These are phyloP conservation scores for Cucurbita moschata DNA, from an alignment of 306 rosid species.

Conservation along the genomic window DNA sequence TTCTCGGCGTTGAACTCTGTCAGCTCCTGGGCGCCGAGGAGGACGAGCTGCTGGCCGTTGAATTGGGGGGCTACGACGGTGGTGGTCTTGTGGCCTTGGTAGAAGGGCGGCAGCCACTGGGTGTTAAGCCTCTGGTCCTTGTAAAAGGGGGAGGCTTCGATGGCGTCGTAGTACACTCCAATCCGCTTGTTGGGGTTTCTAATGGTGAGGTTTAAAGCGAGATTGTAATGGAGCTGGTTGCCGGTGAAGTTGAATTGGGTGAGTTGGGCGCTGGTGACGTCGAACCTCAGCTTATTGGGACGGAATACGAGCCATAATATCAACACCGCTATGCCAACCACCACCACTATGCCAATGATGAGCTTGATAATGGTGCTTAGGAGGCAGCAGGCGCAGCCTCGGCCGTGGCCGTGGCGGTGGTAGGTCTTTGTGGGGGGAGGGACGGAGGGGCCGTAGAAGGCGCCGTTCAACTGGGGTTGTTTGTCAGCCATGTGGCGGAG, in stretches of 20 bases:
- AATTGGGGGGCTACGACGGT: conserved; percentile 10
- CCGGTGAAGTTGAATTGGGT: conserved; percentile 24
- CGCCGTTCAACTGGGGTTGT: conserved; percentile 2
- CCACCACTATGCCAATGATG: conserved; percentile 1
- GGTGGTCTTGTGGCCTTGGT: conserved; percentile 39
- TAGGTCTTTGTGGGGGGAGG: not conserved
- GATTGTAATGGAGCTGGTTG: conserved; percentile 15
- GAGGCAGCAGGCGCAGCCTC: conserved; percentile 11
- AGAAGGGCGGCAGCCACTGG: conserved; percentile 14
- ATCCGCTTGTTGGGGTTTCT: conserved; percentile 46
- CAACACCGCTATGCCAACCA: not conserved
- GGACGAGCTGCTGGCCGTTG: conserved; percentile 14
- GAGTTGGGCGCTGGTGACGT: conserved; percentile 35
- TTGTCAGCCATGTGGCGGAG: not conserved
- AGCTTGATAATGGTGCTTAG: conserved; percentile 1
- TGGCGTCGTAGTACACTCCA: conserved; percentile 26
- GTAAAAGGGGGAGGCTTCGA: conserved; percentile 26
- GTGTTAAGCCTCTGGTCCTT: conserved; percentile 22
- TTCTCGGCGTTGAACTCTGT: conserved; percentile 12
- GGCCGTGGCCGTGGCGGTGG: conserved; percentile 3
- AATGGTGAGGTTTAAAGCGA: conserved; percentile 14
- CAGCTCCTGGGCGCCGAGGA: conserved; percentile 6
- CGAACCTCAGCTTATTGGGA: conserved; percentile 34
- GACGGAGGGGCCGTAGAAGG: conserved; percentile 9
- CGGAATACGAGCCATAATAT: conserved; percentile 36